These are phyloP conservation scores for Ophiosphaerella herpotricha DNA, from an alignment of 2,329 filamentous ascomycete genomes.

Conservation along the genomic window DNA sequence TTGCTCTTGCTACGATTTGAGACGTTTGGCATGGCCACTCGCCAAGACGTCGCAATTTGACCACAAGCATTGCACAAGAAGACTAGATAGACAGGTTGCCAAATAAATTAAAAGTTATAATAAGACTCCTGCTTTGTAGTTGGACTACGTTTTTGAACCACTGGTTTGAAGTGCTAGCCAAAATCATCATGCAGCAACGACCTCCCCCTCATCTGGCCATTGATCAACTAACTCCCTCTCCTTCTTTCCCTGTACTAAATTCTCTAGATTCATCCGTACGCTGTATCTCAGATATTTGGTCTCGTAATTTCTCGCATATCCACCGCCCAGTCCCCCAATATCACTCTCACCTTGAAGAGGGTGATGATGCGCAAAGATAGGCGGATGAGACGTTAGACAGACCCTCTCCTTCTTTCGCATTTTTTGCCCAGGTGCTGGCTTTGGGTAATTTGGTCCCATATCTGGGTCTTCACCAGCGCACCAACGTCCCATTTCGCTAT, in stretches of 20 bases:
- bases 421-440: background rate
- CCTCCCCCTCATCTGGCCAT: conserved; percentile 29
- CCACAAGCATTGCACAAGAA: background rate
- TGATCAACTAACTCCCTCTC: conserved; percentile 32
- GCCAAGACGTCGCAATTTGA: background rate
- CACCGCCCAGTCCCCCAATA: conserved; percentile 37
- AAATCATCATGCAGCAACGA: background rate
- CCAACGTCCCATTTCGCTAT: conserved; percentile 34
- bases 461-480: conserved; percentile 33
- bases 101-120: too few species aligned
- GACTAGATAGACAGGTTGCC: background rate
- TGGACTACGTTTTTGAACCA: background rate
- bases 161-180: too few species aligned
- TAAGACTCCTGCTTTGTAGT: too few species aligned
- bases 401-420: conserved; percentile 24
- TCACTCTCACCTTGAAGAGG: conserved; percentile 36
- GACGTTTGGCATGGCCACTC: background rate
- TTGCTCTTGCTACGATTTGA: background rate
- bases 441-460: conserved; percentile 12
- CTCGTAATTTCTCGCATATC: conserved; percentile 37
- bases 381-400: conserved; percentile 33
- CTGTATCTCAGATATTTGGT: conserved; percentile 39
- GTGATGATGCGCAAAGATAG: conserved; percentile 39
- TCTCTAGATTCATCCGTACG: conserved; percentile 39
- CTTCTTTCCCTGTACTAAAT: conserved; percentile 22